A percentile compares a stretch with the other conserved stretches of the same genome.
These are phyloP conservation scores for Begonia loranthoides DNA, from an alignment of 306 rosid species.

Conservation along the genomic window DNA sequence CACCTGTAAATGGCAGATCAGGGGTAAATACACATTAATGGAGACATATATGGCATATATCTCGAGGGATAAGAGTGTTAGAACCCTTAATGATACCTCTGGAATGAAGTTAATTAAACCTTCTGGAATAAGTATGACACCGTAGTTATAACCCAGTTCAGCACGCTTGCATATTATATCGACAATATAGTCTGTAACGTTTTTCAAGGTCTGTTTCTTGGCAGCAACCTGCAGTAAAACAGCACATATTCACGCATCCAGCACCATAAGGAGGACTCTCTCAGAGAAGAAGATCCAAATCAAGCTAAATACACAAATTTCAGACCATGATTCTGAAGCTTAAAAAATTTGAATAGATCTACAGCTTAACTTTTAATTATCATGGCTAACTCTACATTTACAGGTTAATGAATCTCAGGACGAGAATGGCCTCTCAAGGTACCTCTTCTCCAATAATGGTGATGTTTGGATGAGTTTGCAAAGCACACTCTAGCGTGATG, in stretches of 20 bases:
- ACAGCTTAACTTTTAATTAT: background rate
- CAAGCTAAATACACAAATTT: background rate
- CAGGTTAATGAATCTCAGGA: background rate
- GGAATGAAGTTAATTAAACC: constrained; percentile 98
- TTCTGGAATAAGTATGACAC: constrained; percentile 96
- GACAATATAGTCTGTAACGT: constrained; percentile 88
- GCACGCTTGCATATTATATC: constrained; percentile 69
- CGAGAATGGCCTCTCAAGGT: constrained; percentile 3
- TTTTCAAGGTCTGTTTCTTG: constrained; percentile 85
- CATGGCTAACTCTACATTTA: background rate
- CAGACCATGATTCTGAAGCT: background rate
- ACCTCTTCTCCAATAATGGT: constrained; percentile 99
- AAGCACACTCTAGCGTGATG: constrained; percentile 92
- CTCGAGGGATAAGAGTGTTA: background rate
- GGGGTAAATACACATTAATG: constrained; percentile 1
- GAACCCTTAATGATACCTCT: constrained; percentile 46
- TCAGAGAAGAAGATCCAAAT: too few relatives aligned
- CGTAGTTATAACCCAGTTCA: constrained; percentile 64
- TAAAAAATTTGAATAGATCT: too few relatives aligned
- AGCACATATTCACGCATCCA: constrained; percentile 10
- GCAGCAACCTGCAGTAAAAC: constrained; percentile 71
- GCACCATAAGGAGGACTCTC: too few relatives aligned
- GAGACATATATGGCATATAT: constrained; percentile 5
- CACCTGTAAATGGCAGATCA: constrained; percentile 39
- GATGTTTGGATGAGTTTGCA: constrained; percentile 95